Percentiles rank a stretch among this genome's conserved stretches.
phyloP scores from a whole-genome alignment of 2,329 filamentous ascomycete species.

The Cylindrodendrum hubeiense region DNA sequence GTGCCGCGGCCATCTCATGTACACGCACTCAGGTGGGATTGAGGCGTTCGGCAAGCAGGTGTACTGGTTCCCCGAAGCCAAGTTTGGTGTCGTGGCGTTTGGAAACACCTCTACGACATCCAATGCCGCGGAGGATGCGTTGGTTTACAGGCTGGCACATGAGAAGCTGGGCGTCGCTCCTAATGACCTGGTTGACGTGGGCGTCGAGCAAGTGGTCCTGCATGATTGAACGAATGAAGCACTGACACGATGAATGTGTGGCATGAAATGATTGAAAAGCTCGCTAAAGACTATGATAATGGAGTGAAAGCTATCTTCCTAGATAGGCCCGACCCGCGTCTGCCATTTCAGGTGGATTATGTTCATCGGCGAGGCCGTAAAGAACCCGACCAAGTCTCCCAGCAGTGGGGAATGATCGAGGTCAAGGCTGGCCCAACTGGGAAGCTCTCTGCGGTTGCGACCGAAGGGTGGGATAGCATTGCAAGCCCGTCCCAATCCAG shows the following conservation, averaged over 20 bases:
- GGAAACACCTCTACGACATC: slow-evolving; percentile 57
- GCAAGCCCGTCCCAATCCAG: slow-evolving; percentile 25
- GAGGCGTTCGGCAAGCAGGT: slow-evolving; percentile 45
- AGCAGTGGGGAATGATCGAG: slow-evolving; percentile 25
- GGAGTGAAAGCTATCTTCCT: slow-evolving; percentile 54
- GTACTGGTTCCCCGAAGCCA: slow-evolving; percentile 49
- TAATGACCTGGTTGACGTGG: slow-evolving; percentile 34
- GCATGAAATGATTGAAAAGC: slow-evolving; percentile 6
- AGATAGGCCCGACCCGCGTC: slow-evolving; percentile 47
- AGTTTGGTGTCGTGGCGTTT: slow-evolving; percentile 49
- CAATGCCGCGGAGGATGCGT: slow-evolving; percentile 44
- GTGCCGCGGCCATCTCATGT: slow-evolving; percentile 44
- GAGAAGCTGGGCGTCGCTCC: slow-evolving; percentile 44
- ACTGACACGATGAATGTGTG: slow-evolving; percentile 22
- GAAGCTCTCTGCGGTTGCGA: slow-evolving; percentile 23
- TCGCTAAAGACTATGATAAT: slow-evolving; percentile 42
- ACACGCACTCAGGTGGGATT: slow-evolving; percentile 47
- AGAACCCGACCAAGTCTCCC: not conserved
- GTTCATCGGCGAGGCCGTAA: slow-evolving; percentile 4
- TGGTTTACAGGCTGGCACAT: slow-evolving; percentile 47
- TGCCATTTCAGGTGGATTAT: slow-evolving; percentile 51
- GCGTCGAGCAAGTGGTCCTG: slow-evolving; percentile 33
- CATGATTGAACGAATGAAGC: not conserved
- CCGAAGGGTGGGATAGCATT: slow-evolving; percentile 26
- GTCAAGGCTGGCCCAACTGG: slow-evolving; percentile 34